Percentiles rank a stretch among this genome's conserved stretches.
phyloP scores from a whole-genome alignment of 2,329 filamentous ascomycete species.

The Cordyceps tenuipes region DNA sequence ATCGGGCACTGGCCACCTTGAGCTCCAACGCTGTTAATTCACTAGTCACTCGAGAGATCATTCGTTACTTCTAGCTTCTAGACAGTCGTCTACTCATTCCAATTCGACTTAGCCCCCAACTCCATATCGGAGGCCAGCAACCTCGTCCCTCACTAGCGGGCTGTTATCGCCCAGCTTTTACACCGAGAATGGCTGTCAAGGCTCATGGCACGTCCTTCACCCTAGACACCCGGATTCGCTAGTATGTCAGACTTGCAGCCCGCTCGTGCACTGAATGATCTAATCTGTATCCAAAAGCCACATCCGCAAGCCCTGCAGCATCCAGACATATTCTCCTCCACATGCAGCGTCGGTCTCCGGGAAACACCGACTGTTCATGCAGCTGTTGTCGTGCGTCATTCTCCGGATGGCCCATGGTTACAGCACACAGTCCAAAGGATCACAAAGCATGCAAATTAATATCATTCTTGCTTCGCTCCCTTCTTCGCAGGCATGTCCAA shows the following conservation, averaged over 20 bases:
- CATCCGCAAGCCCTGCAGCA: background rate
- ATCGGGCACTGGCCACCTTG: background rate
- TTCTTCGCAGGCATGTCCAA: conserved; percentile 4
- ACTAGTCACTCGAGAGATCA: background rate
- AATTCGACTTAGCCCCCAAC: background rate
- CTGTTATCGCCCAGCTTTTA: background rate
- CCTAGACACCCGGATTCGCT: background rate
- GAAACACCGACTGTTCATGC: background rate
- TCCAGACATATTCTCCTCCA: background rate
- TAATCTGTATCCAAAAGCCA: background rate
- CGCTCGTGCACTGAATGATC: background rate
- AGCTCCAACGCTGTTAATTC: background rate
- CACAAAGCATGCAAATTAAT: background rate
- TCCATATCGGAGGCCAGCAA: background rate
- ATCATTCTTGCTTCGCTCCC: background rate
- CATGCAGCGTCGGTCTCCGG: background rate
- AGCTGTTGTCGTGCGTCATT: background rate
- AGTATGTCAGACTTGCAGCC: background rate
- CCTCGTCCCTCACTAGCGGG: background rate
- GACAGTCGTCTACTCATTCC: background rate
- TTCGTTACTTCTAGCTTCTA: background rate
- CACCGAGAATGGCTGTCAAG: background rate
- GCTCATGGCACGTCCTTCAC: background rate
- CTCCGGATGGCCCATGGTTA: background rate
- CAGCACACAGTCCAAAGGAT: background rate